A percentile compares a stretch with the other conserved stretches of the same genome.
These are phyloP conservation scores for Arachis monticola DNA, from an alignment of 331 rosid species.

Conservation along the genomic window DNA sequence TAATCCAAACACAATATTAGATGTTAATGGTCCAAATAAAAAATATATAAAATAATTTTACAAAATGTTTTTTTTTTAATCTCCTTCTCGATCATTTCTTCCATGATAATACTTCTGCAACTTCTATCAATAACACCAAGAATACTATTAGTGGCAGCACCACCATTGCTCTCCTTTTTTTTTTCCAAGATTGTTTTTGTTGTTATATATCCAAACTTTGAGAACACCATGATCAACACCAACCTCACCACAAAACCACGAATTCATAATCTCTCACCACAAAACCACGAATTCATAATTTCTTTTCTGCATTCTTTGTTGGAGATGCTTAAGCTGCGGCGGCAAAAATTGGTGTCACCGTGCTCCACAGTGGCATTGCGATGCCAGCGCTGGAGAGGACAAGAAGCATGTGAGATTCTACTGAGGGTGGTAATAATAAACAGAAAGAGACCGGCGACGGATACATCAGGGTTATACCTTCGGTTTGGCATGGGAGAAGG, in stretches of 20 bases:
- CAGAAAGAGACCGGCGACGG: conserved; percentile 96
- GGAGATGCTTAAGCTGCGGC: conserved; percentile 30
- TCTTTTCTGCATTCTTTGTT: conserved; percentile 73
- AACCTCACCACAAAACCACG: conserved; percentile 67
- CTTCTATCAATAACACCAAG: not conserved
- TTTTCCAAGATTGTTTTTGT: conserved; percentile 70
- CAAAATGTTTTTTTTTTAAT: too few relatives aligned
- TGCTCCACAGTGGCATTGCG: conserved; percentile 54
- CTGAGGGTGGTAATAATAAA: conserved; percentile 80
- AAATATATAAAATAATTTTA: too few relatives aligned
- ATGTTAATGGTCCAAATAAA: too few relatives aligned
- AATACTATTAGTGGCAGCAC: conserved; percentile 13
- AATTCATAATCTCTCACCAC: conserved; percentile 59
- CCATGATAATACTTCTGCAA: conserved; percentile 19
- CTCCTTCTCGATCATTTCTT: conserved; percentile 8
- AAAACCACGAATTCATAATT: too few relatives aligned
- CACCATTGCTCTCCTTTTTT: conserved; percentile 22
- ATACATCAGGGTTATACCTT: conserved; percentile 80
- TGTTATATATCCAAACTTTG: conserved; percentile 98
- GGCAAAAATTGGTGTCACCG: conserved; percentile 31
- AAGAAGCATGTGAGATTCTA: conserved; percentile 81
- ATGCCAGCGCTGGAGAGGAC: conserved; percentile 73
- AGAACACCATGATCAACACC: conserved; percentile 76
- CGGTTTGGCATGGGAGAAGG: conserved; percentile 59
- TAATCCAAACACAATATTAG: too few relatives aligned